Conservation (phyloP, 352 stramenopile species). For the Phytopythium litorale region DNA sequence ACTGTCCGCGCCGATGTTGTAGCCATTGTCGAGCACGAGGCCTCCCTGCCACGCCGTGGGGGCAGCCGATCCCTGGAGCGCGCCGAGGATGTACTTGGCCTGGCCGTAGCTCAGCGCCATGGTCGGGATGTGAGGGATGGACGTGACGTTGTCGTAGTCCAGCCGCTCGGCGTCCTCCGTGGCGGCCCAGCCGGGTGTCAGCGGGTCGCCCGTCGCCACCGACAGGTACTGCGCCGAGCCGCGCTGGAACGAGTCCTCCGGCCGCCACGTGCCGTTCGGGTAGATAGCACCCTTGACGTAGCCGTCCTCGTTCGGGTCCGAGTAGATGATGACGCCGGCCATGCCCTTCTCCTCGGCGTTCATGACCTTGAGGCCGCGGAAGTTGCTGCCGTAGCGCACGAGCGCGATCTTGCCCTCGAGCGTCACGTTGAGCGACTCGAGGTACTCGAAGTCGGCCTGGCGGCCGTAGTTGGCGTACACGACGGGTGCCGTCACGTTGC, state of each 20-base stretch:
- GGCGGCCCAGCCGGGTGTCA: conserved; percentile 25
- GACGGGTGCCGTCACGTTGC: conserved; percentile 32
- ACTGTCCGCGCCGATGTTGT: conserved; percentile 57
- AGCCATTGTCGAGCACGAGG: conserved; percentile 41
- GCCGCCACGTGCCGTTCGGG: conserved; percentile 57
- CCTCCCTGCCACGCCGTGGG: conserved; percentile 43
- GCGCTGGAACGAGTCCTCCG: conserved; percentile 53
- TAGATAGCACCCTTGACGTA: conserved; percentile 49
- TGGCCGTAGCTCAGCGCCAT: conserved; percentile 61
- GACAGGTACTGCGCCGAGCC: conserved; percentile 64
- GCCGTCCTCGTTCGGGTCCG: conserved; percentile 67
- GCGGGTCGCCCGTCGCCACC: conserved; percentile 54
- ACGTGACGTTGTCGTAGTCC: conserved; percentile 30
- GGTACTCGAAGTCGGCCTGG: conserved; percentile 53
- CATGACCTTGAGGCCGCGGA: conserved; percentile 56
- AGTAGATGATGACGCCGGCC: conserved; percentile 65
- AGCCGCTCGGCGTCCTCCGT: conserved; percentile 25
- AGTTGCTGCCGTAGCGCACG: conserved; percentile 51
- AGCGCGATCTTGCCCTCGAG: conserved; percentile 62
- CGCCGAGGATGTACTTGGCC: conserved; percentile 48
- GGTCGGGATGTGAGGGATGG: conserved; percentile 50
- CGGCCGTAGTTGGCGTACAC: conserved; percentile 48
- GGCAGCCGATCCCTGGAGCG: conserved; percentile 43
- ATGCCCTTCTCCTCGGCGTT: conserved; percentile 52
- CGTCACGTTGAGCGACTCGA: conserved; percentile 40